phyloP scores from a whole-genome alignment of 2,329 filamentous ascomycete genomes.

The Xylariaceae sp. region DNA sequence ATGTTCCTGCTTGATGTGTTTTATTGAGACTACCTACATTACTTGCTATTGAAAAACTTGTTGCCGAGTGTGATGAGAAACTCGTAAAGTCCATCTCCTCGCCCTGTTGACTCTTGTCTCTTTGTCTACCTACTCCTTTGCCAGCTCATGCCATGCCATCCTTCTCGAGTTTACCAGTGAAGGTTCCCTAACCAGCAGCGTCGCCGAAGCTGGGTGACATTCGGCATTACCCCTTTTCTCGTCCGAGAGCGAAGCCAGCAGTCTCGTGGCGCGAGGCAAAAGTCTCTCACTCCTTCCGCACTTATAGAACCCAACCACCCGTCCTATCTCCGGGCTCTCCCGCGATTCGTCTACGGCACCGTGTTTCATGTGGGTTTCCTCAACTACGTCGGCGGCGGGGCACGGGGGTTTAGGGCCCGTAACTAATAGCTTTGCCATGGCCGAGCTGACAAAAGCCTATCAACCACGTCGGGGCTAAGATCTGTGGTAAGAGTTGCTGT shows the following conservation, averaged over 20 bases:
- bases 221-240: conserved; percentile 16
- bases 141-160: background rate
- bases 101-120: background rate
- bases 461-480: too few relatives aligned
- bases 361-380: conserved; percentile 1
- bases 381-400: background rate
- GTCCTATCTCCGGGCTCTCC: background rate
- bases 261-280: conserved; percentile 3
- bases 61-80: background rate
- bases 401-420: background rate
- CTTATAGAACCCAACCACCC: conserved; percentile 1
- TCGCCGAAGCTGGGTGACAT: conserved; percentile 1
- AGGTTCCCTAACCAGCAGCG: background rate
- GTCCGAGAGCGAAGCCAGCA: conserved; percentile 10
- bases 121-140: background rate
- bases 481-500: too few relatives aligned
- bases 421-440: too few relatives aligned
- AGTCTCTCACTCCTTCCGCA: background rate
- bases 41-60: too few relatives aligned
- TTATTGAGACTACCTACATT: background rate
- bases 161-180: background rate
- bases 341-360: conserved; percentile 5
- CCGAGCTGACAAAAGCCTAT: too few relatives aligned
- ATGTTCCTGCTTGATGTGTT: conserved; percentile 2
- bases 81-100: background rate